Evolutionary conservation across 1,284 basidiomycete species (phyloP).

Genomic region (Ustilago bromivora): DNA sequence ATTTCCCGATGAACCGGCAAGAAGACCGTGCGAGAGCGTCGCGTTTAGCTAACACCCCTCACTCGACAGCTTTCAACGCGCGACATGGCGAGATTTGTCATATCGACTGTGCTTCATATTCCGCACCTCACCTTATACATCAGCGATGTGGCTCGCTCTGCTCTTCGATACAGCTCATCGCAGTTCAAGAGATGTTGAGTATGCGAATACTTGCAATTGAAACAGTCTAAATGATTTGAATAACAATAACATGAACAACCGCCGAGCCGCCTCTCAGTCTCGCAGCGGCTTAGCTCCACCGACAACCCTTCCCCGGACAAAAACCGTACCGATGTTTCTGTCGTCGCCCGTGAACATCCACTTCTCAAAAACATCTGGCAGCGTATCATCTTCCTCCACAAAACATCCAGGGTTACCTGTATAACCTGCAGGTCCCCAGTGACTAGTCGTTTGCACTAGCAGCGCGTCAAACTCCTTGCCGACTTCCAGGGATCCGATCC

Average conservation of each 20-base stretch:
- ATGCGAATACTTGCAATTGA: background rate
- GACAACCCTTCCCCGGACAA: conserved; percentile 82
- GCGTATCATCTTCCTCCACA: conserved; percentile 71
- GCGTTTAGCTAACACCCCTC: conserved; percentile 6
- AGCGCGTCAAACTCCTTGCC: conserved; percentile 94
- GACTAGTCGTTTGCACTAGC: conserved; percentile 74
- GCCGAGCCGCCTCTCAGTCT: conserved; percentile 14
- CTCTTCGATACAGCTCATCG: background rate
- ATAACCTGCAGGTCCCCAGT: conserved; percentile 68
- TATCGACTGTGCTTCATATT: background rate
- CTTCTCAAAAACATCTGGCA: conserved; percentile 61
- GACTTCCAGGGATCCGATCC: conserved; percentile 81
- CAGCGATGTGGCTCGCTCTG: background rate
- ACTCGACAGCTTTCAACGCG: background rate
- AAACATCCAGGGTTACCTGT: conserved; percentile 77
- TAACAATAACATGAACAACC: background rate
- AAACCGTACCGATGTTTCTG: conserved; percentile 85
- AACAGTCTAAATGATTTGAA: background rate
- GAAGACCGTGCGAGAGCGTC: conserved; percentile 16
- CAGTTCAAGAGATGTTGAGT: background rate
- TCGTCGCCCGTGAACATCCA: conserved; percentile 75
- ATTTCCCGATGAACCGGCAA: conserved; percentile 10
- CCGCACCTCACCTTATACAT: background rate
- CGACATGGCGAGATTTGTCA: background rate
- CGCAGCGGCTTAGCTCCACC: conserved; percentile 74